Evolutionary conservation across 495 filamentous ascomycete genomes (phyloP), one percentile per base, ranked within the genome.

Genomic region (Amniculicola lignicola): DNA sequence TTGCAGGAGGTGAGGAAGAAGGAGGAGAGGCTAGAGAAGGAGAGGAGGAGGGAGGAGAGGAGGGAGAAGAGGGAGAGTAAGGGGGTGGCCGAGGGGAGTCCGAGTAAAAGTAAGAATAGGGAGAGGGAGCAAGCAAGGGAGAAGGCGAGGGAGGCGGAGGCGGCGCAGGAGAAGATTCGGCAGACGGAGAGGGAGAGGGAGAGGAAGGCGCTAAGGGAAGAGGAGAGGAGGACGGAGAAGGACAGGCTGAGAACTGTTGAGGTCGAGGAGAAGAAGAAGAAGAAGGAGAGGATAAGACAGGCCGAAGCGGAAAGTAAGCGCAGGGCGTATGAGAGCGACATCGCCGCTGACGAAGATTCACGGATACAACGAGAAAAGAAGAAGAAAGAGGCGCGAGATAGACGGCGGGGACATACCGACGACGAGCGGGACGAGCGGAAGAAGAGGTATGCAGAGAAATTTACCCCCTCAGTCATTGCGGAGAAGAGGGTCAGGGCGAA

Each of bases 311-410:
- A 16, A 66, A 61, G 42, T 55, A 66, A 57, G 63, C 61, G 31
- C 47, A 6, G 54, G 16, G 50, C 39, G 22, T 58, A 69, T 54
- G 65, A 72, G 52, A 64, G 71, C 59, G 61, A 74, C 19, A 27
- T 45, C 15, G 50, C 25, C 3, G 51, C 44, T 14, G 37, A 67
- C 43, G 69, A 57, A 37, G 52, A 59, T 16, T 54, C 44, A 18
- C 23, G 40, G 29, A 33, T 28, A 27, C 18, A 36, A 19, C 48
- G 73, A 47, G 70, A 71, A 57, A 72, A 67, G 59, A 29, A 38
- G 33, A 48, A 59, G 61, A 39, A 36, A 43, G 31, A 39, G 45
- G 25, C 37, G 29, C 46, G 60, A 62, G 37, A 37, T 38, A 40
- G 31, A 35, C 39, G 52, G 63, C 68, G 66, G 49, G 70, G 66